Base-by-base conservation (phyloP, 2,329 filamentous ascomycete genomes). In the Penicillium sp. region DNA sequence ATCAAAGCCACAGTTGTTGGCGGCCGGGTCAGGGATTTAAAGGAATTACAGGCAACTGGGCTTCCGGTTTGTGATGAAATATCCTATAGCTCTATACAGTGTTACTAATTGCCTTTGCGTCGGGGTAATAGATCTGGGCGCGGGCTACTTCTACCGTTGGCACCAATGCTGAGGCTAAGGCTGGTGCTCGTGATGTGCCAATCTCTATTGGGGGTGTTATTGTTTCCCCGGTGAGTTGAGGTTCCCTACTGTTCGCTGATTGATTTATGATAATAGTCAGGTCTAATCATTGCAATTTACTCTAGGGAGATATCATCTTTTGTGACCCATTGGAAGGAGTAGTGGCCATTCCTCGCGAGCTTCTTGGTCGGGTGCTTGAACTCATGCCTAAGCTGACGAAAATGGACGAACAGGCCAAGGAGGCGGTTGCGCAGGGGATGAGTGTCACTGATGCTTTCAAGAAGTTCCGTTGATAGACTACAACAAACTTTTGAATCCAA, bases 251-350 rank as follows among this genome's bases (percentile, higher is more conserved):
- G 16, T 16, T 8, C 2, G 11, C 16, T 23, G 38, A n/a, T n/a
- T 23, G 11, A 3, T 19, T 16, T 6, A 11, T 36, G 18, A 7
- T 26, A 13, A 11, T 4, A 9, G 18, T 16, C 4, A 18, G 19
- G 14, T 34, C 51, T 50, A 7, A 44, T 26, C 51, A 34, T 53
- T 51, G 13, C 9, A 26, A 41, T 56, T 40, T 10, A 30, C 32
- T 23, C 3, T 44, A 69, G 75, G 86, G 87, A 7, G 89, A 91
- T 69, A 78, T 91, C 35, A 78, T 89, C 42, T 85, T 90, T 70
- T 82, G 84, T 52, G 89, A 91, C 67, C 80, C 84, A 4, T 74
- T 76, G n/a, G 88, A 90, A 59, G 88, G 86, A 0, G 82, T 88
- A 1, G 87, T 89, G 11, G 79, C 83, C 27, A 87, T 91, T 53